Evolutionary conservation across 805 yeast genomes (phyloP).

Genomic region (Kodamaea hsintzibuensis): DNA sequence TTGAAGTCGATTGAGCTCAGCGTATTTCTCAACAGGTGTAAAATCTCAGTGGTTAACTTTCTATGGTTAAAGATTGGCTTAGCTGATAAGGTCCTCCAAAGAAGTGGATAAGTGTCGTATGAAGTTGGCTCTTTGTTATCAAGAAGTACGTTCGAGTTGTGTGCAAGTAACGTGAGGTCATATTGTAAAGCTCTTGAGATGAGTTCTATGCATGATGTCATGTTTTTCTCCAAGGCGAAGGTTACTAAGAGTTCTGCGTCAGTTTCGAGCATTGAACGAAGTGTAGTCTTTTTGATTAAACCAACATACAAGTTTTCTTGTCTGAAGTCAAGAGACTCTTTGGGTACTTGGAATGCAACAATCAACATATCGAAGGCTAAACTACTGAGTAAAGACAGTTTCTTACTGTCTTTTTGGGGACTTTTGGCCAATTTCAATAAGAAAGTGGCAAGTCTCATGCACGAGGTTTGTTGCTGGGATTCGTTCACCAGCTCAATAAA

Average conservation of each 20-base stretch:
- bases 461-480: constrained; percentile 53
- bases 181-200: constrained; percentile 17
- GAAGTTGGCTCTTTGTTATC: constrained; percentile 25
- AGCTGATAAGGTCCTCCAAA: constrained; percentile 25
- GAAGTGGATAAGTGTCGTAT: constrained; percentile 34
- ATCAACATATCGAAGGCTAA: constrained; percentile 15
- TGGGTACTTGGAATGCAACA: constrained; percentile 19
- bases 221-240: constrained; percentile 17
- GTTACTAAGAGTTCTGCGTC: constrained; percentile 34
- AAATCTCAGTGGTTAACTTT: constrained; percentile 11
- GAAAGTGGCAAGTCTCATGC: constrained; percentile 51
- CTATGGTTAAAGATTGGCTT: constrained; percentile 17
- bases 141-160: constrained; percentile 23
- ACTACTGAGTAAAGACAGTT: background rate
- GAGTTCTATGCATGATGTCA: constrained; percentile 12
- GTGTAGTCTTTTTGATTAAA: constrained; percentile 45
- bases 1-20: constrained; percentile 21
- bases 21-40: constrained; percentile 18
- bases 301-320: constrained; percentile 32
- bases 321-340: constrained; percentile 15
- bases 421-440: constrained; percentile 31
- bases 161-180: constrained; percentile 24
- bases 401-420: background rate
- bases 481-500: constrained; percentile 45
- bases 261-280: constrained; percentile 49